phyloP scores from a whole-genome alignment of 2,329 filamentous ascomycete genomes.

The Exophiala lecanii-corni region DNA sequence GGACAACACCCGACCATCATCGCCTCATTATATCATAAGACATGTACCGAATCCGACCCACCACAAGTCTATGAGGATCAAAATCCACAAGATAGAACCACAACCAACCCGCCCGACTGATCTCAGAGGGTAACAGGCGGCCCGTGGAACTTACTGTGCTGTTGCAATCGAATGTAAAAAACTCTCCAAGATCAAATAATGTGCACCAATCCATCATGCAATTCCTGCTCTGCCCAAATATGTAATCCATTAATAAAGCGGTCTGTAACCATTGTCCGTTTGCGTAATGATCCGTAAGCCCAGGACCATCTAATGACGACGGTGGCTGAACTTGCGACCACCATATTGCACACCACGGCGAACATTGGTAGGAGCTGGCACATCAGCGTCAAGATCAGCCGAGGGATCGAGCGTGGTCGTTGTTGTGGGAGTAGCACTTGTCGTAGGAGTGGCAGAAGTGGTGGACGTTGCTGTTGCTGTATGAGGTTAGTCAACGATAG shows the following conservation, averaged over 20 bases:
- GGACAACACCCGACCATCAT: background rate
- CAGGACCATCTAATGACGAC: slow-evolving; percentile 5
- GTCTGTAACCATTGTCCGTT: too few species aligned
- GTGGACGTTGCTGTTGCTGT: slow-evolving; percentile 1
- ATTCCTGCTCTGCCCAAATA: background rate
- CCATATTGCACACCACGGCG: slow-evolving; percentile 12
- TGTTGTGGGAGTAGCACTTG: slow-evolving; percentile 2
- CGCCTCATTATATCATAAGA: slow-evolving; percentile 1
- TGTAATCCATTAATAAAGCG: background rate
- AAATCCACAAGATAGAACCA: background rate
- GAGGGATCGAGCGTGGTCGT: slow-evolving; percentile 7
- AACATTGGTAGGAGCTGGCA: slow-evolving; percentile 1
- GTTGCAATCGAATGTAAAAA: background rate
- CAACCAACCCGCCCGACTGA: too few species aligned
- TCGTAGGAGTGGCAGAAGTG: slow-evolving; percentile 3
- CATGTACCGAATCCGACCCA: background rate
- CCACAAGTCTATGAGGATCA: background rate
- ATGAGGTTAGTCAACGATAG: background rate
- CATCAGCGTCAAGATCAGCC: slow-evolving; percentile 7
- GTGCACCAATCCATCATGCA: background rate
- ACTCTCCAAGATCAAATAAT: background rate
- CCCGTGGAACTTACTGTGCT: background rate
- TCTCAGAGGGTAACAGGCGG: background rate
- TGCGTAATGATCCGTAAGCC: too few species aligned
- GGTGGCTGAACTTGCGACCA: slow-evolving; percentile 8